Evolutionary conservation across 371 early-diverging fungal species (phyloP), one percentile per base, ranked within the genome.

Genomic region (Phascolomyces articulosus): DNA sequence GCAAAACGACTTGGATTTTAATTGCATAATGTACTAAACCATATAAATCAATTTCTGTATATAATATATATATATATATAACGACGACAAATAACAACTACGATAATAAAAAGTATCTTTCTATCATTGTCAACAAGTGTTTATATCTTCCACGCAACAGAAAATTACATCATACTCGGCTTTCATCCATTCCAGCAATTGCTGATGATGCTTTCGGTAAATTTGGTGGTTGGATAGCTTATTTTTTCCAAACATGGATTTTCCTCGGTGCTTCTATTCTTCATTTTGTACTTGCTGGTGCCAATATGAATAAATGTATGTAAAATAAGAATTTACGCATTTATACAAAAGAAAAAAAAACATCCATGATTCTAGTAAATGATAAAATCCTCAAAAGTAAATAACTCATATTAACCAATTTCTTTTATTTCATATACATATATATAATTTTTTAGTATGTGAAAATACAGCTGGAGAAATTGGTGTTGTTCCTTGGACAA

Each of bases 211-310:
- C 75, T 2, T 80, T 72, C 61, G 80, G 80, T 8, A n/a, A 38
- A 16, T 24, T 80, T 6, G 79, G 79, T 60, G 79, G 79, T 21
- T 78, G 79, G 79, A 31, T 78, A 49, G 70, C 75, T 34, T 78
- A 75, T 40, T 82, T 85, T 65, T 85, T 86, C 70, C 84, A 86
- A 58, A 72, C 84, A 57, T 78, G 85, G 84, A 77, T 85, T 58
- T 67, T 84, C 56, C 72, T 85, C 53, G 75, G 79, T 38, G 81
- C 78, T 4, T 83, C 86, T 3, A 69, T 81, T 57, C 78, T 88
- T 51, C 87, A 84, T 57, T 63, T 86, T 64, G 84, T 88, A 38
- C 67, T 88, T 20, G 40, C 83, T n/a, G 87, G 86, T 31, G 64
- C 70, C 8, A 85, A 87, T 41, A 58, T 87, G 53, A 70, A 80